Percentiles rank a stretch among this genome's conserved stretches.
Evolutionary conservation across 148 eudicot species (phyloP).

Genomic region (Dysphania ambrosioides): DNA sequence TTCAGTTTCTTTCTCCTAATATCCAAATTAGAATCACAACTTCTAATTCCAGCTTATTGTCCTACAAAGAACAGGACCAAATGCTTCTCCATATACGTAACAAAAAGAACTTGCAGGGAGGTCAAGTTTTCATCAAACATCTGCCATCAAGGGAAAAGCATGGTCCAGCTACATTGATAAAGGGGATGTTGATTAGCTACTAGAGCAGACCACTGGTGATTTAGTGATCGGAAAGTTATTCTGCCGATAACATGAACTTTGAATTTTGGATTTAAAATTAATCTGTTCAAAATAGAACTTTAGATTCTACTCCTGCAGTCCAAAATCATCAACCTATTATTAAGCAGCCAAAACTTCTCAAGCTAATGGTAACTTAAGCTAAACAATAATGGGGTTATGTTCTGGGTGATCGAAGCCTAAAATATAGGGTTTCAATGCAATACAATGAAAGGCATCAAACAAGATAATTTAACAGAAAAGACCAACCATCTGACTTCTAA

Average conservation of each 20-base stretch:
- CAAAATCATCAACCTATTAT: neutral
- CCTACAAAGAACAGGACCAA: neutral
- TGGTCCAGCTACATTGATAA: neutral
- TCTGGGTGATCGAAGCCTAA: neutral
- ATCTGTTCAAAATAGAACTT: too few species aligned
- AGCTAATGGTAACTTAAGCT: neutral
- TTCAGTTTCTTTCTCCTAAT: neutral
- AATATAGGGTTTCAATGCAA: neutral
- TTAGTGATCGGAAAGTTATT: neutral
- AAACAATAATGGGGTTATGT: neutral
- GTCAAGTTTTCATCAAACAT: neutral
- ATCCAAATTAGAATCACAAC: neutral
- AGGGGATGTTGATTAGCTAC: neutral
- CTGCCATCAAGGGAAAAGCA: neutral
- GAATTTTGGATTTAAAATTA: too few species aligned
- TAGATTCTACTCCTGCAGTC: neutral
- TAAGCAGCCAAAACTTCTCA: constrained; percentile 3
- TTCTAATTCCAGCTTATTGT: neutral
- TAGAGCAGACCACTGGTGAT: neutral
- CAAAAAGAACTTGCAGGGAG: neutral
- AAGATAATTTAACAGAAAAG: neutral
- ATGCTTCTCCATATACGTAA: neutral
- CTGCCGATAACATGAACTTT: too few species aligned
- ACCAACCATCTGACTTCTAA: neutral
- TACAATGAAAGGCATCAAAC: neutral